These are phyloP conservation scores for Colletotrichum siamense DNA, from an alignment of 2,329 filamentous ascomycete genomes.

Conservation along the genomic window DNA sequence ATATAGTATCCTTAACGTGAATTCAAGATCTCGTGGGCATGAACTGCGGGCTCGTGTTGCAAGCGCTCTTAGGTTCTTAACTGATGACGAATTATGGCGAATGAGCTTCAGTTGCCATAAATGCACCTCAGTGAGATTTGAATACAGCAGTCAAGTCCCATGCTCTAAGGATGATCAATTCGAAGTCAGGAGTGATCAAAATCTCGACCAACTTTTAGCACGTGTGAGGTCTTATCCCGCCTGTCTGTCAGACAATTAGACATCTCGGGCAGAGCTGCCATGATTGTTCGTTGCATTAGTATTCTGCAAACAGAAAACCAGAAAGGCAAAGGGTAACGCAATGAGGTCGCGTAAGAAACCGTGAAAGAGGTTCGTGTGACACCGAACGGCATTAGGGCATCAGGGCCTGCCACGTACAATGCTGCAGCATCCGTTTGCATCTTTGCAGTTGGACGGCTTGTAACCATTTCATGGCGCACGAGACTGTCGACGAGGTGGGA, in stretches of 20 bases:
- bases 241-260: not conserved
- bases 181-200: accelerated
- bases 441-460: accelerated
- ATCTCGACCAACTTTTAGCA: not conserved
- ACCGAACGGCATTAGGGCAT: accelerated
- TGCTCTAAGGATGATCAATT: accelerated
- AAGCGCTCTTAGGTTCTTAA: too few species aligned
- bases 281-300: accelerated
- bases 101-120: not conserved
- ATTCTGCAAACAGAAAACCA: not conserved
- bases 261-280: not conserved
- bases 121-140: accelerated
- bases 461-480: accelerated
- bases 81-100: not conserved
- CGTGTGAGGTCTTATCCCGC: accelerated
- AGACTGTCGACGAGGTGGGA: accelerated
- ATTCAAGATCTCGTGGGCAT: too few species aligned
- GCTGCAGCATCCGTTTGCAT: not conserved
- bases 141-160: accelerated
- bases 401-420: not conserved
- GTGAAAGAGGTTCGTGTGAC: accelerated
- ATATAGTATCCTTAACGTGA: not conserved
- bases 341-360: accelerated
- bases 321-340: not conserved
- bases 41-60: too few species aligned